Evolutionary conservation across 1,284 basidiomycete genomes (phyloP), one percentile per base, ranked within the genome.

Genomic region (Puccinia sorghi): DNA sequence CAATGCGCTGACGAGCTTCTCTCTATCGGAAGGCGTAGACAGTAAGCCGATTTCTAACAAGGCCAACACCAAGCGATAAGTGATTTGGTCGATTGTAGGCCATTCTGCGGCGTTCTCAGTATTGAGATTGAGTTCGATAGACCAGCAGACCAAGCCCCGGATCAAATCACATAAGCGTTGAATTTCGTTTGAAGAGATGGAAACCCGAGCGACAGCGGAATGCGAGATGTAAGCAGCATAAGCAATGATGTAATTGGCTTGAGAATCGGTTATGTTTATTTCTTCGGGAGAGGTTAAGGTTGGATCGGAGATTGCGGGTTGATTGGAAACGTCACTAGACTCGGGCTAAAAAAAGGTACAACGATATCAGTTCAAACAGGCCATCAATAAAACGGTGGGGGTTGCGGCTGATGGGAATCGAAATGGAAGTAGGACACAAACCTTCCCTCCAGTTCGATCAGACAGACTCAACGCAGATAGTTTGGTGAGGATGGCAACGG

Each of bases 151-250:
- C 17, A 78, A n/a, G 54, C 52, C 57, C 32, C 46, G 9, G 43
- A 78, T 59, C 59, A 78, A 61, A 41, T 71, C 56, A 27, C 48
- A 56, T 32, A 78, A 43, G 13, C 43, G 25, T 61, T 78, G 50
- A 50, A 72, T 66, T 48, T 67, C 67, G 7, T 22, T n/a, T 6
- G 48, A 57, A 57, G 43, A 52, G 48, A 77, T 27, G 9, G 52
- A 67, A 41, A 43, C 48, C 22, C 64, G 63, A 13, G 48, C 41
- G 46, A 56, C 52, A 46, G 74, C 74, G n/a, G 74, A 77, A 52
- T 70, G 67, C n/a, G 76, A 70, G 20, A 78, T 67, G 17, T 78
- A 78, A 20, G 59, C 56, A 46, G 76, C 76, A 61, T 71, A 78
- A 25, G 76, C 76, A 48, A 78, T 72, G 27, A 78, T 50, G 61